Evolutionary conservation across 495 filamentous ascomycete species (phyloP).

Genomic region (Pseudomonodictys pantanalensis): DNA sequence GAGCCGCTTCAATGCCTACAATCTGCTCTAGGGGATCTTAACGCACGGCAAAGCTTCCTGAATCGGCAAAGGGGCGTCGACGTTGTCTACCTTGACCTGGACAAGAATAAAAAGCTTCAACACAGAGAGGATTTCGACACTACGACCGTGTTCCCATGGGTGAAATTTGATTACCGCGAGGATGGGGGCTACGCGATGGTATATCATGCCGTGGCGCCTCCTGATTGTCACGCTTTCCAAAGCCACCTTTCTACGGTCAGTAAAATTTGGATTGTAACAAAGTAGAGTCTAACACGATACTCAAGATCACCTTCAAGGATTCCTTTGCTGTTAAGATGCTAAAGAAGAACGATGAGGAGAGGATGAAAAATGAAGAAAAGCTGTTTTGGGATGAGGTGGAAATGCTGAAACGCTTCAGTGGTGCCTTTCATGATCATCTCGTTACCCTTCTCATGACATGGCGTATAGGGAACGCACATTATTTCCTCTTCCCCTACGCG

Average conservation of each 20-base stretch:
- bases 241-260: neutral
- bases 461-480: neutral
- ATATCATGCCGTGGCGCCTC: too few relatives aligned
- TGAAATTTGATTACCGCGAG: neutral
- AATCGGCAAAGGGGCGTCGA: neutral
- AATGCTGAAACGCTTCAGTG: slow-evolving; percentile 10
- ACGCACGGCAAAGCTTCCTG: neutral
- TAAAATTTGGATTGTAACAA: neutral
- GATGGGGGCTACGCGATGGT: neutral
- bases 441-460: slow-evolving; percentile 9
- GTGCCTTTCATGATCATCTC: slow-evolving; percentile 4
- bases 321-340: neutral
- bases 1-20: neutral
- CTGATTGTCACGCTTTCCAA: neutral
- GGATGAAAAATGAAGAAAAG: neutral
- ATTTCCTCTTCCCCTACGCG: slow-evolving; percentile 10
- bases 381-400: neutral
- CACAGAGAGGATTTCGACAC: neutral
- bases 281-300: neutral
- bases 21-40: neutral
- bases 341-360: neutral
- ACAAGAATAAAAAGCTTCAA: neutral
- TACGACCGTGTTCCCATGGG: neutral
- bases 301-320: neutral
- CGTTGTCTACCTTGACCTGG: neutral